Base-by-base conservation (phyloP, 352 stramenopile species). In the Bremia lactucae region DNA sequence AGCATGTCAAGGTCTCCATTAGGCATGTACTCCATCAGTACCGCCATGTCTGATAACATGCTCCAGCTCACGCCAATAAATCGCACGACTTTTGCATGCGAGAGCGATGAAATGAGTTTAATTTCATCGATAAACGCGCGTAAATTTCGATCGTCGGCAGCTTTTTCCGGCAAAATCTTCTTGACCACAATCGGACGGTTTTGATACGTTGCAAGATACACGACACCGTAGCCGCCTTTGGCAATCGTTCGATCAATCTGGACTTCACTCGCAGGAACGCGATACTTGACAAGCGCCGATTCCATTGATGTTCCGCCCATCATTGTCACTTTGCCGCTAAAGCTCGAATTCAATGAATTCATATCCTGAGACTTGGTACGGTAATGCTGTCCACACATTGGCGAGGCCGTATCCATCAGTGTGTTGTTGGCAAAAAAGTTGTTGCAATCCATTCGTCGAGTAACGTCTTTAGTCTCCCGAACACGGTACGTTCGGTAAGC, bases 1-100 rank as follows among this genome's bases (percentile, higher is more conserved):
- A 91, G 54, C 42, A 69, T 65, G 37, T 85, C 69, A 8, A 91
- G 52, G 41, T 91, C 77, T 13, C 78, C 78, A 18, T 73, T 80
- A 13, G 68, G 59, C 73, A 88, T 81, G 62, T 73, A 86, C 57
- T 91, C 78, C 42, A 84, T 77, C 13, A 91, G 54, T 21, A 91
- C 73, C 0, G 75, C 69, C 55, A 91, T 83, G 37, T 91, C 75
- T 6, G 71, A 72, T n/a, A 92, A 57, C 65, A 81, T 92, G 38
- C 72, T 89, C 79, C 79, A 92, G 36, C 63, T 86, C 36, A 92
- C 74, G 26, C 79, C 79, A 6, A 92, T 68, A 24, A 92, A 92
- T 9, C 64, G 62, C 25, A 92, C 71, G 15, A 92, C 66, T 52
- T 92, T 88, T 6, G 74, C 59, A 49, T 92, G 80, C 4, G 71